These are phyloP conservation scores for Quercus dentata DNA, from an alignment of 306 rosid species.

Conservation along the genomic window DNA sequence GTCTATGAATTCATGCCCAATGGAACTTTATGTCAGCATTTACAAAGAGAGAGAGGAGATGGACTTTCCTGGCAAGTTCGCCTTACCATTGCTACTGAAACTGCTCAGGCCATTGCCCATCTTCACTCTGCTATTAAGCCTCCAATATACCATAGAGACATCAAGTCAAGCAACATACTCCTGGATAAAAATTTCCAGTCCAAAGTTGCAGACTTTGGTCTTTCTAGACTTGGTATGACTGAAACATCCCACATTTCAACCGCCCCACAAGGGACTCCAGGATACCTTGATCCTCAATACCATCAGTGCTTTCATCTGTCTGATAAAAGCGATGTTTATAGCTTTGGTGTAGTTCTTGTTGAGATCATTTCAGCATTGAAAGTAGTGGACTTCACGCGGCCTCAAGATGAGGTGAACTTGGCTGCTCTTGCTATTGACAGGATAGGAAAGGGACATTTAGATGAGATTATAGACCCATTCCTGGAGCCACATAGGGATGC, in stretches of 20 bases:
- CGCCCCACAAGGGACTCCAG: constrained; percentile 96
- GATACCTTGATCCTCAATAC: constrained; percentile 93
- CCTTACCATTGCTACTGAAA: constrained; percentile 72
- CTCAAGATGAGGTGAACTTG: constrained; percentile 69
- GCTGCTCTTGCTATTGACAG: constrained; percentile 66
- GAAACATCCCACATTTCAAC: constrained; percentile 90
- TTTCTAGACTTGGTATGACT: constrained; percentile 72
- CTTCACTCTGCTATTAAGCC: constrained; percentile 73
- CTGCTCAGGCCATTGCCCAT: constrained; percentile 84
- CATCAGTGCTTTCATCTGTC: constrained; percentile 93
- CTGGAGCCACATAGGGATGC: constrained; percentile 38
- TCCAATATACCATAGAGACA: constrained; percentile 88
- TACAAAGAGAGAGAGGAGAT: constrained; percentile 68
- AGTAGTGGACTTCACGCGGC: constrained; percentile 81
- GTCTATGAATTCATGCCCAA: constrained; percentile 94
- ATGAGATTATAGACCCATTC: constrained; percentile 70
- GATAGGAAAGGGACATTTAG: constrained; percentile 61
- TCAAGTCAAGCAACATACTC: constrained; percentile 86
- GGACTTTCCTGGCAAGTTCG: constrained; percentile 84
- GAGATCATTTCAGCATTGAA: constrained; percentile 81
- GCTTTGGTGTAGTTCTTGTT: constrained; percentile 88
- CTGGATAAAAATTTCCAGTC: constrained; percentile 62
- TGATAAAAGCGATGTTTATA: constrained; percentile 90
- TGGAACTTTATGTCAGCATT: constrained; percentile 79
- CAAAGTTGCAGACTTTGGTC: constrained; percentile 94